Base-by-base conservation (phyloP, 2,329 filamentous ascomycete species). In the Podosphaera fusca region DNA sequence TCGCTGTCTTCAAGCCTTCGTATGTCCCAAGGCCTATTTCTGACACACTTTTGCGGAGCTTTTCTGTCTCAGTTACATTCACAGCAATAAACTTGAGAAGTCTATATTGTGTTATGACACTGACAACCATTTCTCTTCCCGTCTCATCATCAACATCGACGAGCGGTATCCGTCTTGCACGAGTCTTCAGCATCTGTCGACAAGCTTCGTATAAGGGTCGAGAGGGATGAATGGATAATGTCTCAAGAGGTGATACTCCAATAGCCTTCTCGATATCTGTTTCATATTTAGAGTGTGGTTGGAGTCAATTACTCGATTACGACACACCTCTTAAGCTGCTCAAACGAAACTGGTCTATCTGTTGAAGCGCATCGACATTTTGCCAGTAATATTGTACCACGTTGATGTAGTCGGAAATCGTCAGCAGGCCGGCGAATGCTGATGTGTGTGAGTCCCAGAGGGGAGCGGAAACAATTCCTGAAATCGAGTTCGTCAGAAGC, bases 361-460 rank as follows among this genome's bases (percentile, higher is more conserved):
- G 82, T 62, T 82, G 81, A 60, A 96, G 78, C 58, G 89, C 85
- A 63, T 94, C 87, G 2, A 90, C 92, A 64, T 92, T 94, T 70
- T 96, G 89, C 75, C 88, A 95, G 74, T 98, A 96, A 71, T 98
- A 98, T 69, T 96, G 90, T 46, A 98, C 94, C 58, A 98, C 84
- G 67, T 98, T 98, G 72, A 98, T 94, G 69, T 92, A 98, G 71
- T 98, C 92, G 60, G 88, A 94, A 61, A 88, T 92, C 34, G 92
- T 98, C 62, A 98, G 76, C 54, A 98, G 79, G 45, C 92, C 92
- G 46, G 90, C 92, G 70, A 96, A 98, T 40, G 85, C 87, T 33
- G 89, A 94, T 3, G 83, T 86, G 62, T 85, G 84, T 33, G 90
- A 95, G 70, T 98, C 89, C 92, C 92, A 98, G 62, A 98, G 74